Evolutionary conservation across 202 grass and related monocot genomes (phyloP).

Genomic region (Elaeis oleifera): DNA sequence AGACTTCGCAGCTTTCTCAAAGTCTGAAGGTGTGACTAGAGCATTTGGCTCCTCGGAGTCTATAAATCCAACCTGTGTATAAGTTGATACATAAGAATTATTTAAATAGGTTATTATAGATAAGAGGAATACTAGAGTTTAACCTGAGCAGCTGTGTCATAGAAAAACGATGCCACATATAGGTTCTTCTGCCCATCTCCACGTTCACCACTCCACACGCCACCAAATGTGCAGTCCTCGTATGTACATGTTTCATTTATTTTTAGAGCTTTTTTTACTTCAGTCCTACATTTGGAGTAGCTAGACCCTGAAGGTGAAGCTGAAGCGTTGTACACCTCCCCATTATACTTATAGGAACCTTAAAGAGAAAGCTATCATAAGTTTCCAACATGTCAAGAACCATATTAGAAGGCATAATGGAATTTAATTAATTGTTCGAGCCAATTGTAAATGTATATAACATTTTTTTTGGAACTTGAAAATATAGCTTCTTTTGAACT

Average conservation of each 20-base stretch:
- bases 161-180: conserved; percentile 31
- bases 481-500: too few relatives aligned
- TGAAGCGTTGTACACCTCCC: neutral
- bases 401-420: too few relatives aligned
- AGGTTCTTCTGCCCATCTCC: conserved; percentile 36
- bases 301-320: conserved; percentile 20
- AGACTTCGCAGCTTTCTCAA: conserved; percentile 18
- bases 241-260: conserved; percentile 23
- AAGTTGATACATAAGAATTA: neutral
- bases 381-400: too few relatives aligned
- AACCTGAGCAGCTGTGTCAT: conserved; percentile 23
- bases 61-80: conserved; percentile 28
- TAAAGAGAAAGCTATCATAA: neutral
- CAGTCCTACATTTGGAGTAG: conserved; percentile 13
- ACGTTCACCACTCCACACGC: conserved; percentile 35
- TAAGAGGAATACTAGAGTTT: neutral
- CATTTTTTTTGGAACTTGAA: too few relatives aligned
- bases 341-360: conserved; percentile 17
- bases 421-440: too few relatives aligned
- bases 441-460: too few relatives aligned
- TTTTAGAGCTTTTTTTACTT: conserved; percentile 26
- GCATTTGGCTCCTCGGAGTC: neutral
- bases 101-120: neutral
- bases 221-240: conserved; percentile 40
- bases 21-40: conserved; percentile 17